Percentiles rank a stretch among this genome's conserved stretches.
Conservation (phyloP, 176 grass and related monocot genomes). For the Aegilops speltoides region DNA sequence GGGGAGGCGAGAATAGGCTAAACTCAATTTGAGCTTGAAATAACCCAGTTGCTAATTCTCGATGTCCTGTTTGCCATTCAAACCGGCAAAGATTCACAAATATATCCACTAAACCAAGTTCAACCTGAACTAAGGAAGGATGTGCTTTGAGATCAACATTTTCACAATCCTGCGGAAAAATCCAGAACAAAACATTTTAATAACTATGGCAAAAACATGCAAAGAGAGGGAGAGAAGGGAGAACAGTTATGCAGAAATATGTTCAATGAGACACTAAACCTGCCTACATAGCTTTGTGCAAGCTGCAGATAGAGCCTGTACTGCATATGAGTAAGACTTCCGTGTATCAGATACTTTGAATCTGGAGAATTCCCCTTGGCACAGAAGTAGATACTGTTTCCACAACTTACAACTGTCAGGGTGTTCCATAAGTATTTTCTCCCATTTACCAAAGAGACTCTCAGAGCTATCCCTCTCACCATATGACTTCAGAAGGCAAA, state of each 20-base stretch:
- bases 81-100: conserved; percentile 88
- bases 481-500: conserved; percentile 86
- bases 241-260: conserved; percentile 18
- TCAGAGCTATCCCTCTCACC: conserved; percentile 69
- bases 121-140: conserved; percentile 65
- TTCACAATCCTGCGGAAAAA: conserved; percentile 52
- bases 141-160: conserved; percentile 35
- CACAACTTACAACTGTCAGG: conserved; percentile 82
- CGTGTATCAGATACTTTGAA: conserved; percentile 88
- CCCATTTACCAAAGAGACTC: conserved; percentile 68
- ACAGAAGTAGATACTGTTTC: conserved; percentile 91
- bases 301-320: conserved; percentile 76
- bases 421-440: conserved; percentile 70
- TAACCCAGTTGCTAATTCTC: conserved; percentile 87
- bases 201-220: not conserved
- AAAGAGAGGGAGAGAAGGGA: not conserved
- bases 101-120: conserved; percentile 91
- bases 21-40: conserved; percentile 95
- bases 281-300: conserved; percentile 89
- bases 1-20: conserved; percentile 76
- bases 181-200: conserved; percentile 17
- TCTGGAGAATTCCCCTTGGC: conserved; percentile 86
- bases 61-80: conserved; percentile 91
- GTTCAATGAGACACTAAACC: conserved; percentile 54
- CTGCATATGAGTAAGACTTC: conserved; percentile 70